These are phyloP conservation scores for Starmerella vaccinii DNA, from an alignment of 805 yeast genomes.

Conservation along the genomic window DNA sequence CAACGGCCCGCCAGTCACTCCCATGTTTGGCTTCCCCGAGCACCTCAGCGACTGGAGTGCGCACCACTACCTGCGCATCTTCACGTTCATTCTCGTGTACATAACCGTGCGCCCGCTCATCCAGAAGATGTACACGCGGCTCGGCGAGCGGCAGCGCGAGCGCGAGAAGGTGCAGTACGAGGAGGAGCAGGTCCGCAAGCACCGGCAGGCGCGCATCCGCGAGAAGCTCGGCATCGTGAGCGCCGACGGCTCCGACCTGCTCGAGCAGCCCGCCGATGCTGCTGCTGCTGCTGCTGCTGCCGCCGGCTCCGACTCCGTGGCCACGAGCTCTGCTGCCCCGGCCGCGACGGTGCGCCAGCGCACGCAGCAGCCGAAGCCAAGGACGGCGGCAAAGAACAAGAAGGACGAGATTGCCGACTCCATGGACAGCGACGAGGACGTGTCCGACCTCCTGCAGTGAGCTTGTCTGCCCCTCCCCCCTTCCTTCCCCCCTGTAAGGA, in stretches of 20 bases:
- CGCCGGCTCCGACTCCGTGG: not conserved
- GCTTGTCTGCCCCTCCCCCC: too few species aligned
- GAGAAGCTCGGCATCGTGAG: conserved; percentile 23
- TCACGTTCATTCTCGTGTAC: conserved; percentile 27
- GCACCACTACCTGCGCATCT: conserved; percentile 29
- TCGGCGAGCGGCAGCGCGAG: conserved; percentile 24
- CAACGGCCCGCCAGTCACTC: not conserved
- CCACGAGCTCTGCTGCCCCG: not conserved
- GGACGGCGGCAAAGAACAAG: conserved; percentile 9
- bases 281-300: too few species aligned
- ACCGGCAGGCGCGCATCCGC: conserved; percentile 25
- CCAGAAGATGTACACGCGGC: conserved; percentile 25
- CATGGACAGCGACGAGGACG: conserved; percentile 31
- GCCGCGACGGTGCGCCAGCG: conserved; percentile 3
- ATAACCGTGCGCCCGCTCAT: conserved; percentile 28
- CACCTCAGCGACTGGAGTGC: conserved; percentile 25
- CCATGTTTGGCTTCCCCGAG: conserved; percentile 31
- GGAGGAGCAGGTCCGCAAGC: conserved; percentile 23
- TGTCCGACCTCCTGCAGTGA: conserved; percentile 26
- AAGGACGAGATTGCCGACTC: conserved; percentile 22
- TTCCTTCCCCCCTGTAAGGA: too few species aligned
- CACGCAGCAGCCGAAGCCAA: conserved; percentile 12
- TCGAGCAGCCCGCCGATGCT: not conserved
- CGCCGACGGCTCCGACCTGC: conserved; percentile 4
- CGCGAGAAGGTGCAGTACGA: conserved; percentile 24